Base-by-base conservation (phyloP, 1,139 yeast genomes). In the Lodderomyces theae region DNA sequence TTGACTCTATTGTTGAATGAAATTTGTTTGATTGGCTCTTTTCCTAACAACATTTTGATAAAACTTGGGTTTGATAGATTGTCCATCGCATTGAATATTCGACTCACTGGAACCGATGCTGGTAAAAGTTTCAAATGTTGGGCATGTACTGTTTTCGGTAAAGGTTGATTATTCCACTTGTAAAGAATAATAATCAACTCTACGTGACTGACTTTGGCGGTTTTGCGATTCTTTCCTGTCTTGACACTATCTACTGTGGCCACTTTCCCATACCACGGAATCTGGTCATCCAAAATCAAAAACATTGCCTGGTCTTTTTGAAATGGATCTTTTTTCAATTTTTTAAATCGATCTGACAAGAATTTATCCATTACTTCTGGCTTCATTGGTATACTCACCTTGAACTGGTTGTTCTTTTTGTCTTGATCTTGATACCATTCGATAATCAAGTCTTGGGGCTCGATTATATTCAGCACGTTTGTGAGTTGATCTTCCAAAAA, bases 51-150 rank as follows among this genome's bases (percentile, higher is more conserved):
- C 74, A 82, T 69, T 39, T 74, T 74, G 35, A 69, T 71, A 52
- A 82, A 82, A 44, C 68, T 73, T 21, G 79, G 77, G 53, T 82
- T 80, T 30, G 69, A 71, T 24, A 82, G 66, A 39, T 76, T 68
- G 2, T 77, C 67, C 86, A 82, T 82, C 0, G 88, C 84, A 50
- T 74, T 71, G 53, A 82, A 65, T 3, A 80, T 79, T 56, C 89
- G 64, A 37, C 79, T 74, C 7, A 80, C 76, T 2, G 84, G 84
- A 5, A 79, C 75, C 6, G 84, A 76, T 10, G 81, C 80, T 0
- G 88, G 87, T 40, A 82, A 54, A 11, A 83, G 54, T 30, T 74
- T 77, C 48, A 79, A 63, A 40, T 54, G 51, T 42, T 63, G 57
- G 10, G 66, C 64, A 46, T 67, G 67, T 6, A 63, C 64, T 42